Base-by-base conservation (phyloP, 1,139 yeast genomes). In the Dujonia santamariae region DNA sequence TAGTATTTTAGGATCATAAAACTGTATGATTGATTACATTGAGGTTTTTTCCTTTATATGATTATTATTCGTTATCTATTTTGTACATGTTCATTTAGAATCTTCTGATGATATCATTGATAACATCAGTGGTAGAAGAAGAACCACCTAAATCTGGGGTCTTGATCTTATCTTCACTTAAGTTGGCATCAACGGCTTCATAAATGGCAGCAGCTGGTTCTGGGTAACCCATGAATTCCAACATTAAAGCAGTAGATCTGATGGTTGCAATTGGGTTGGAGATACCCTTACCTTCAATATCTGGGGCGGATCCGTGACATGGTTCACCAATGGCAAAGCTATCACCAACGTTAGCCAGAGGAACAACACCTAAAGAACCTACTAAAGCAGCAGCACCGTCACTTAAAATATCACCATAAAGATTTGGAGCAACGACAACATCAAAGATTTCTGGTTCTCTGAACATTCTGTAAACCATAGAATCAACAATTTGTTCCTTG, bases 371-470 rank as follows among this genome's bases (percentile, higher is more conserved):
- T 45, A 92, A 77, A 21, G 98, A 92, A 34, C 98, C 98, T 30
- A 92, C 98, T 42, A 92, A 76, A 19, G 98, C 98, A 51, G 98
- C 98, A 38, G 98, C 98, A 63, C 98, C 98, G 57, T 92, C 98
- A 48, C 96, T 85, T 50, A 94, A 72, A 50, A 92, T 88, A 62
- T 92, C 98, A 59, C 98, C 98, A 62, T 92, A 92, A 59, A 92
- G 75, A 74, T 94, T 92, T 53, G 98, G 98, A 42, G 97, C 98
- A 37, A 92, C 98, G 27, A 92, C 94, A 39, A 94, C 98, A 56
- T 92, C 98, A 53, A 92, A 92, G 58, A 85, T 81, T 56, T 88
- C 90, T 35, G 98, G 98, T 63, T 92, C 97, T 64, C 97, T 81
- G 80, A 92, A 92, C 90, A 92, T 79, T 61, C 96, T 79, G 78